Evolutionary conservation across 495 filamentous ascomycete species (phyloP).

Genomic region (Aspergillus egyptiacus): DNA sequence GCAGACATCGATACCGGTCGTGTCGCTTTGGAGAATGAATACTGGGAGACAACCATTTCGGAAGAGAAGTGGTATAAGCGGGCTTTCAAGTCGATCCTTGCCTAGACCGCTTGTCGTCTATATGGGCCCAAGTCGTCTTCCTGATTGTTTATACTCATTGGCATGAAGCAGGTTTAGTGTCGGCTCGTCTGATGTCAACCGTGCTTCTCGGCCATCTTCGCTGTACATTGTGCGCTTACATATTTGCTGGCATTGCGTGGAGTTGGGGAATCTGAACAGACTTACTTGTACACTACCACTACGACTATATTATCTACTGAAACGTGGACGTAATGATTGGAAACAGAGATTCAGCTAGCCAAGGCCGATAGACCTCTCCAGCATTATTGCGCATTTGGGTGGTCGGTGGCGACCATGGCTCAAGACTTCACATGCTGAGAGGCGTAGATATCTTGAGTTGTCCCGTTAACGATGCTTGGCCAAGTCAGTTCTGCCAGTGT

Average conservation of each 20-base stretch:
- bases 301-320: too few species aligned
- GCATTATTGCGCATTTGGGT: background rate
- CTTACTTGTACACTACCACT: too few species aligned
- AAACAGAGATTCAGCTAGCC: too few species aligned
- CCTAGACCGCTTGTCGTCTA: conserved; percentile 5
- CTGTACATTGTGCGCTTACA: conserved; percentile 5
- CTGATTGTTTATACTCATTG: background rate
- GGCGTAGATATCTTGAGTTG: too few species aligned
- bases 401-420: conserved; percentile 1
- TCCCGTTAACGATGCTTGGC: background rate
- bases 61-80: conserved; percentile 36
- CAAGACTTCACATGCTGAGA: background rate
- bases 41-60: conserved; percentile 39
- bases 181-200: background rate
- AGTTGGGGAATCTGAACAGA: conserved; percentile 1
- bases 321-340: too few species aligned
- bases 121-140: background rate
- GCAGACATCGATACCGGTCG: conserved; percentile 47
- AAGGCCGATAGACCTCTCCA: background rate
- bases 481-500: background rate
- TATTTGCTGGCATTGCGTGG: conserved; percentile 6
- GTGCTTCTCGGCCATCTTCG: background rate
- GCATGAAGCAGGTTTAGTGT: background rate
- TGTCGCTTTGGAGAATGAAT: conserved; percentile 34
- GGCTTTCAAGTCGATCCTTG: conserved; percentile 20